These are phyloP conservation scores for Aspergillus bridgeri DNA, from an alignment of 495 filamentous ascomycete genomes.

Conservation along the genomic window DNA sequence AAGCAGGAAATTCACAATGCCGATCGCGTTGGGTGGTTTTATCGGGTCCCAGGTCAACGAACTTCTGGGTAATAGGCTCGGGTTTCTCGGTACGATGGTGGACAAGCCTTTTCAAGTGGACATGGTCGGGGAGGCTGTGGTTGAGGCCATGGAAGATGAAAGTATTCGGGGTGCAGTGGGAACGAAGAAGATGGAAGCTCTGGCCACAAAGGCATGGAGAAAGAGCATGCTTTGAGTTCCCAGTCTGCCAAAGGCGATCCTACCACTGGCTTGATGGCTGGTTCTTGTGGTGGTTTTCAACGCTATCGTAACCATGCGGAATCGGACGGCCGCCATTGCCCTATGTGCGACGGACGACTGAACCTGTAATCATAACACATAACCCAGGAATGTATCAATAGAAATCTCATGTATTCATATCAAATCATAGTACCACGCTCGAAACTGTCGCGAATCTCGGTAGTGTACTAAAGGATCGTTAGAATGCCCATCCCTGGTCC, in stretches of 20 bases:
- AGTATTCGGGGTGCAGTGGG: slow-evolving; percentile 66
- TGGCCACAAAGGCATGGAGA: slow-evolving; percentile 76
- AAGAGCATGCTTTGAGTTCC: slow-evolving; percentile 66
- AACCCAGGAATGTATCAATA: slow-evolving; percentile 14
- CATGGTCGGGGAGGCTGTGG: slow-evolving; percentile 75
- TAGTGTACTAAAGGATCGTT: slow-evolving; percentile 67
- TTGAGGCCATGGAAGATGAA: slow-evolving; percentile 73
- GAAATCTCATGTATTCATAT: slow-evolving; percentile 14
- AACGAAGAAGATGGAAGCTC: slow-evolving; percentile 63
- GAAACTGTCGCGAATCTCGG: slow-evolving; percentile 95
- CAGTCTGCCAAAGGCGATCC: neutral
- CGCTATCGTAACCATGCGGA: neutral
- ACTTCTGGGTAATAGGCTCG: slow-evolving; percentile 67
- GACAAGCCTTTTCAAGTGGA: slow-evolving; percentile 86
- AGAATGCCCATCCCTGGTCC: slow-evolving; percentile 19
- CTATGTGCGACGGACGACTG: neutral
- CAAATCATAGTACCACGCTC: slow-evolving; percentile 81
- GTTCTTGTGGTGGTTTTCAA: neutral
- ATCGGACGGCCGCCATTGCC: neutral
- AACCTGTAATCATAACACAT: neutral
- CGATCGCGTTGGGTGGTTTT: slow-evolving; percentile 70
- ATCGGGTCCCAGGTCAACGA: slow-evolving; percentile 68
- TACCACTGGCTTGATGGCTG: neutral
- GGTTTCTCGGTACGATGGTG: slow-evolving; percentile 72
- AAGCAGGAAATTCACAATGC: slow-evolving; percentile 75